These are phyloP conservation scores for Aquilaria yunnanensis DNA, from an alignment of 345 rosid species.

Conservation along the genomic window DNA sequence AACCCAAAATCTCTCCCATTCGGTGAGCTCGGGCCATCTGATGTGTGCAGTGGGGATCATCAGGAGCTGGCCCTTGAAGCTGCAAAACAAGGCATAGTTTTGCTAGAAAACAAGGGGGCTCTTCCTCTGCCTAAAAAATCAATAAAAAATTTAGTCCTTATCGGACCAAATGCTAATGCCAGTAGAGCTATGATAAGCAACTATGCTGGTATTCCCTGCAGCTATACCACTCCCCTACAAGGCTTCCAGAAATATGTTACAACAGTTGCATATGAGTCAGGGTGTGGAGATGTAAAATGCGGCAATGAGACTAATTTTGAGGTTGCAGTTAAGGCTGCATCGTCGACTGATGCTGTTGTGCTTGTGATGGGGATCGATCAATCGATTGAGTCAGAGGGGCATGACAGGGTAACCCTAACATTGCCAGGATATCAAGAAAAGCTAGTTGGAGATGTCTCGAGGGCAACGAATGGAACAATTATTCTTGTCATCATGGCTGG, in stretches of 20 bases:
- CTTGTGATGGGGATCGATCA: conserved; percentile 30
- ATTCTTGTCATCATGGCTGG: conserved; percentile 32
- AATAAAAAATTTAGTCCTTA: conserved; percentile 18
- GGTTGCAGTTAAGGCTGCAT: conserved; percentile 15
- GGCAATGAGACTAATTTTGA: conserved; percentile 5
- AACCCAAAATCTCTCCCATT: conserved; percentile 23
- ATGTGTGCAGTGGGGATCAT: conserved; percentile 30
- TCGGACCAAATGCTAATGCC: conserved; percentile 41
- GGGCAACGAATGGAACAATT: conserved; percentile 18
- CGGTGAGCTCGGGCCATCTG: conserved; percentile 36
- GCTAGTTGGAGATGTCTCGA: conserved; percentile 18
- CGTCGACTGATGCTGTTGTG: conserved; percentile 20
- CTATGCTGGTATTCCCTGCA: conserved; percentile 37
- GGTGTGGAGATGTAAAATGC: conserved; percentile 25
- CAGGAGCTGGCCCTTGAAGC: conserved; percentile 29
- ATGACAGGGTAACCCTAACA: conserved; percentile 30
- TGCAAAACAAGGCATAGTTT: conserved; percentile 37
- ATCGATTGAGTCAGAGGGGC: conserved; percentile 25
- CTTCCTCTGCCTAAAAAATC: conserved; percentile 27
- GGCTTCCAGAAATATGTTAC: conserved; percentile 26
- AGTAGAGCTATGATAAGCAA: conserved; percentile 28
- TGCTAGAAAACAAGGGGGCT: conserved; percentile 27
- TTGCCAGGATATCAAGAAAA: conserved; percentile 34
- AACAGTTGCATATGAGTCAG: conserved; percentile 7
- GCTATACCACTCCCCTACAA: conserved; percentile 32